Evolutionary conservation across 148 eudicot species (phyloP).

Genomic region (Limonium bicolor): DNA sequence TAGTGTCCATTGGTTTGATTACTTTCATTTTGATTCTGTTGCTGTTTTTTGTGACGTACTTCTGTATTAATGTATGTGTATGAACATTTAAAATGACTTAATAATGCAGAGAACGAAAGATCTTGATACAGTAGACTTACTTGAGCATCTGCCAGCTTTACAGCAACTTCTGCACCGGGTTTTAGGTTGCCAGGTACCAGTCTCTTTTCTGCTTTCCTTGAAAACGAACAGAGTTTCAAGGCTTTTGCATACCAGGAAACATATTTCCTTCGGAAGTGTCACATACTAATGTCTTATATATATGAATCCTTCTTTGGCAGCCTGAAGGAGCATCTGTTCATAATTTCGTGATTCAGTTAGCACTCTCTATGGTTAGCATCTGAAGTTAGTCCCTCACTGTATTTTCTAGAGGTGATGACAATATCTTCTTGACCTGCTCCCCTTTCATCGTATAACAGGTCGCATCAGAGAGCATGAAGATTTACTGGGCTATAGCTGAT

Average conservation of each 20-base stretch:
- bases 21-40: too few species aligned
- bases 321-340: constrained; percentile 90
- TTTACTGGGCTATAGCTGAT: constrained; percentile 89
- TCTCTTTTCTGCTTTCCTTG: not conserved
- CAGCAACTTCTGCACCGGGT: constrained; percentile 84
- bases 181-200: constrained; percentile 76
- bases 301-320: constrained; percentile 18
- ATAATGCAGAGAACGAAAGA: constrained; percentile 82
- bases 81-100: constrained; percentile 1
- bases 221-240: not conserved
- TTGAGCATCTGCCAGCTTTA: constrained; percentile 89
- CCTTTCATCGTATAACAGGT: constrained; percentile 25
- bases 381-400: not conserved
- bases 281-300: not conserved
- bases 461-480: constrained; percentile 90
- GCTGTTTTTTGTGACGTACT: too few species aligned
- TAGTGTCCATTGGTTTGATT: too few species aligned
- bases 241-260: constrained; percentile 3
- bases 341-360: constrained; percentile 94
- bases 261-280: not conserved
- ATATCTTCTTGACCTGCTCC: not conserved
- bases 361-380: constrained; percentile 72
- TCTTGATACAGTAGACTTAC: constrained; percentile 54
- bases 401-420: not conserved
- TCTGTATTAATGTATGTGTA: too few species aligned